Evolutionary conservation across 2,329 filamentous ascomycete genomes (phyloP).

Genomic region (Cordyceps militaris): DNA sequence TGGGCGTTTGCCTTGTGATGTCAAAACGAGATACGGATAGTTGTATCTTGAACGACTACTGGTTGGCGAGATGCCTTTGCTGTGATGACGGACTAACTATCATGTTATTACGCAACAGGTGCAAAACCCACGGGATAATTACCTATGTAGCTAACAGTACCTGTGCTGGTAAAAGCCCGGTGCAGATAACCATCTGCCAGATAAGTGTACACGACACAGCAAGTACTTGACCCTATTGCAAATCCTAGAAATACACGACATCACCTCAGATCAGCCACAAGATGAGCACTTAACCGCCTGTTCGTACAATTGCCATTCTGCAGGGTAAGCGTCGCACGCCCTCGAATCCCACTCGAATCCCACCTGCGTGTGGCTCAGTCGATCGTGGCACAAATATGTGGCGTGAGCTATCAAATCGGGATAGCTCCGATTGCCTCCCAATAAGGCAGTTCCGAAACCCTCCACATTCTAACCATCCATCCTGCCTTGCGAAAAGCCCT

Average conservation of each 20-base stretch:
- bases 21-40: background rate
- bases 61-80: background rate
- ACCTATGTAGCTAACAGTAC: too few species aligned
- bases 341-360: too few species aligned
- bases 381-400: constrained; percentile 6
- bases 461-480: too few species aligned
- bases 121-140: too few species aligned
- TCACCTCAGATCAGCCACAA: background rate
- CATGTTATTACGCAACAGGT: too few species aligned
- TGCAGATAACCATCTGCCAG: too few species aligned
- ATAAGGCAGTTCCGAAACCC: constrained; percentile 1
- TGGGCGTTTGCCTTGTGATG: constrained; percentile 4
- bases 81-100: background rate
- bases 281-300: background rate
- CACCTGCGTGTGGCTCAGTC: constrained; percentile 7
- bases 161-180: too few species aligned
- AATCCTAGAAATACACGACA: background rate
- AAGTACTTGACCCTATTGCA: background rate
- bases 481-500: too few species aligned
- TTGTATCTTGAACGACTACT: too few species aligned
- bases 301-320: background rate
- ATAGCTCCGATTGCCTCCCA: constrained; percentile 10
- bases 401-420: constrained; percentile 13
- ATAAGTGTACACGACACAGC: too few species aligned
- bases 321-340: constrained; percentile 2